Base-by-base conservation (phyloP, 1,139 yeast species). In the Debaryomyces sp. region DNA sequence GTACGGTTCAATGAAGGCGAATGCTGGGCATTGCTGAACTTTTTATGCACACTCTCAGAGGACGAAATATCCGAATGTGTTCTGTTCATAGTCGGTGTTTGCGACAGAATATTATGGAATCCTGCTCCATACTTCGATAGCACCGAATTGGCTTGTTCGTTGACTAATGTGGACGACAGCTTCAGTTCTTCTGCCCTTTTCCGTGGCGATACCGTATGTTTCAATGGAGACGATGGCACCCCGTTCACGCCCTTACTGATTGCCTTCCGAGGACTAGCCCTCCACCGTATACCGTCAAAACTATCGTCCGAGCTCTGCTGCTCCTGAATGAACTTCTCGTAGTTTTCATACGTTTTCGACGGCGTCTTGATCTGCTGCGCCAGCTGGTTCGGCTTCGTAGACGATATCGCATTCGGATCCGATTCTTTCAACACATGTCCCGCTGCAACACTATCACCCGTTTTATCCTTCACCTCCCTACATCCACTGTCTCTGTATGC, bases 201-300 rank as follows among this genome's bases (percentile, higher is more conserved):
- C 22, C 33, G 27, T 3, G 52, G 46, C 3, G 52, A 37, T 4
- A 44, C 37, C 2, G 57, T 54, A 35, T 61, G 61, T 42, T 61
- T 70, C 50, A 76, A 59, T 0, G 81, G 81, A 1, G 80, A 75
- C 2, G 78, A 73, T 1, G 59, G 54, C 26, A 51, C 37, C 13
- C 61, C 63, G 13, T 38, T 49, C 26, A 15, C 27, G 46, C 35
- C 46, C 24, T 33, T 46, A 9, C 30, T 39, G 12, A 45, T 43
- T 9, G 47, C 43, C 27, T 50, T 50, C 22, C 57, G 54, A 5
- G 78, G 75, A 48, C 74, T 71, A 5, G 65, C 64, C 44, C 60
- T 65, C 81, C 81, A 76, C 41, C 74, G 61, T 22, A 76, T 66
- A 0, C 78, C 80, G 46, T 75, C 81, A 52, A 73, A 74, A 50